phyloP scores from a whole-genome alignment of 2,329 filamentous ascomycete genomes.

The Colletotrichum salicis region DNA sequence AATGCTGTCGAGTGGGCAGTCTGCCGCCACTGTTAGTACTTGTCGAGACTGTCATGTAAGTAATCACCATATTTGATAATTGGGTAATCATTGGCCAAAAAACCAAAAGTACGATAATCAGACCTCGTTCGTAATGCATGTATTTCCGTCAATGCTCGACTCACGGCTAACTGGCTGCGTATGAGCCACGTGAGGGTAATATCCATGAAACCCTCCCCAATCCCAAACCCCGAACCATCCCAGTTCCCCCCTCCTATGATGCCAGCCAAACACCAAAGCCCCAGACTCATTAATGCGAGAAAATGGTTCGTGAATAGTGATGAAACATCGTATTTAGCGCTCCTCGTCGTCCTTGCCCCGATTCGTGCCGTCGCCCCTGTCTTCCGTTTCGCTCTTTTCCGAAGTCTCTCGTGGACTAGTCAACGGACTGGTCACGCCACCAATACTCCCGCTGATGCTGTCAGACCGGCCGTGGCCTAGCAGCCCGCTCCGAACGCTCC shows the following conservation, averaged over 20 bases:
- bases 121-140: constrained; percentile 25
- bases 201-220: constrained; percentile 18
- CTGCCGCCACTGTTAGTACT: neutral
- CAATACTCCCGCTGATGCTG: constrained; percentile 82
- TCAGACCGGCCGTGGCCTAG: constrained; percentile 83
- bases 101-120: neutral
- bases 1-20: neutral
- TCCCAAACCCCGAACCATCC: constrained; percentile 2
- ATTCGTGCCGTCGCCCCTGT: constrained; percentile 45
- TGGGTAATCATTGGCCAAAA: neutral
- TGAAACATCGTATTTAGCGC: neutral
- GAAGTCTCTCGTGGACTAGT: constrained; percentile 64
- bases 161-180: constrained; percentile 8
- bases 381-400: constrained; percentile 39
- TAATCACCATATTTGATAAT: neutral
- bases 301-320: constrained; percentile 13
- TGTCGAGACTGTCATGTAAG: neutral
- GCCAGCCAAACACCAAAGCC: constrained; percentile 11
- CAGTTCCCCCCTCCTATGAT: constrained; percentile 12
- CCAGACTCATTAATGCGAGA: constrained; percentile 20
- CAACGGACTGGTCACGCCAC: constrained; percentile 69
- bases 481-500: constrained; percentile 81
- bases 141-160: constrained; percentile 17
- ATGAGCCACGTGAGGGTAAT: constrained; percentile 17
- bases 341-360: constrained; percentile 45